Base-by-base conservation (phyloP, 495 filamentous ascomycete genomes). In the Cercophora samala region DNA sequence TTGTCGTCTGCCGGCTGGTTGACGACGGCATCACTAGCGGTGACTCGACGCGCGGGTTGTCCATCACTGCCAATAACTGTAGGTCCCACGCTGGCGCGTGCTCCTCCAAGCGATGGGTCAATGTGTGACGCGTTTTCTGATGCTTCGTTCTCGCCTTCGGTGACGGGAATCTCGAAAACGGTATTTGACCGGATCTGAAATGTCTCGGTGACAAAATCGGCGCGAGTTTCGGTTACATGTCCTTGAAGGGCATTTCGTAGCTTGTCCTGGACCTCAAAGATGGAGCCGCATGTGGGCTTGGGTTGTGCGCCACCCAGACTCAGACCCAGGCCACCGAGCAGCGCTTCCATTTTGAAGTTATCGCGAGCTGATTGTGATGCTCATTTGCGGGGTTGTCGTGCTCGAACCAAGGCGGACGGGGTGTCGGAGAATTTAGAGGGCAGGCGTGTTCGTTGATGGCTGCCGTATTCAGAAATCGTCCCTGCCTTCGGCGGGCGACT, bases 1-100 rank as follows among this genome's bases (percentile, higher is more conserved):
- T 79, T 80, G 56, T 83, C 76, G 56, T 81, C 79, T 18, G 64
- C 29, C 0, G 78, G 75, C 69, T 83, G 81, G 67, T 77, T 78
- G 62, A 77, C 69, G n/a, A 83, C 62, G 1, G 76, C 68, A 56
- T 84, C 79, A 61, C 72, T 76, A 19, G 76, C 77, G 23, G 62
- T 70, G 61, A 79, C 71, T 11, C 65, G 58, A 5, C 74, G 72
- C 18, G 64, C 22, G 6, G 52, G 54, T 15, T 52, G 67, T 4
- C 22, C 65, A 22, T 32, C 64, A 51, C 66, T 63, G 21, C 58
- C 68, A 21, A 54, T 56, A 4, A 52, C 58, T 3, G 46, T 64
- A 19, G 68, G 37, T 42, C 62, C 63, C 1, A 62, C 66, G 32
- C 64, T 70, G 9, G 72, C 55, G 37, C 25, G 68, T 18, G 61